phyloP scores from a whole-genome alignment of 1,139 yeast species.

The Suhomyces bokatorum region DNA sequence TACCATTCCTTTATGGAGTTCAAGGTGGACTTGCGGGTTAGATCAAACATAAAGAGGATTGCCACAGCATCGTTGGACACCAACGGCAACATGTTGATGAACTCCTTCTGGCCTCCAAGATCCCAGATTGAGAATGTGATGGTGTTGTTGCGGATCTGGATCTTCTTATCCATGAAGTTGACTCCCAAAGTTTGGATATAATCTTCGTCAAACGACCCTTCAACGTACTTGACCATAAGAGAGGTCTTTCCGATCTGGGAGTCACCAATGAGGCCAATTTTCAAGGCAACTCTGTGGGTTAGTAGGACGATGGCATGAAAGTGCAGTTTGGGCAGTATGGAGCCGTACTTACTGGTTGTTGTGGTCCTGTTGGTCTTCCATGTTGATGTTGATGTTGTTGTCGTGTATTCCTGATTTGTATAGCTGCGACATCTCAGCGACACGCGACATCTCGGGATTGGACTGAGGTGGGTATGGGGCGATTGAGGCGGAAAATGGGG shows the following conservation, averaged over 20 bases:
- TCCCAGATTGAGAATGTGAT: conserved; percentile 96
- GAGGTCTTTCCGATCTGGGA: conserved; percentile 99
- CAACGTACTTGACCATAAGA: conserved; percentile 94
- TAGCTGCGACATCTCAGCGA: background rate
- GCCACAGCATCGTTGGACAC: conserved; percentile 96
- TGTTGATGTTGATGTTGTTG: conserved; percentile 6
- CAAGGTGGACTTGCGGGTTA: conserved; percentile 82
- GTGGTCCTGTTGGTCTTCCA: conserved; percentile 29
- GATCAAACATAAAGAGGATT: conserved; percentile 86
- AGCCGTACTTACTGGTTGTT: conserved; percentile 40
- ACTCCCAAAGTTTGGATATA: conserved; percentile 95
- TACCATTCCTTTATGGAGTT: conserved; percentile 94
- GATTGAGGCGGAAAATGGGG: background rate
- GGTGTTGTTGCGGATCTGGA: conserved; percentile 83
- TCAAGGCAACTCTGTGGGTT: conserved; percentile 62
- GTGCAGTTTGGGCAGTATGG: background rate
- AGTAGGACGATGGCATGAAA: background rate
- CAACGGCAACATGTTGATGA: conserved; percentile 92
- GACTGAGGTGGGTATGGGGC: background rate
- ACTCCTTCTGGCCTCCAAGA: conserved; percentile 94
- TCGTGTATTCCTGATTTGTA: conserved; percentile 10
- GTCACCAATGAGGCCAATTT: conserved; percentile 94
- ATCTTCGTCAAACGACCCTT: conserved; percentile 88
- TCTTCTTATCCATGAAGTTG: conserved; percentile 90
- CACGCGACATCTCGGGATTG: background rate